Evolutionary conservation across 805 yeast species (phyloP), one percentile per base, ranked within the genome.

Genomic region (Ogataea siamensis): DNA sequence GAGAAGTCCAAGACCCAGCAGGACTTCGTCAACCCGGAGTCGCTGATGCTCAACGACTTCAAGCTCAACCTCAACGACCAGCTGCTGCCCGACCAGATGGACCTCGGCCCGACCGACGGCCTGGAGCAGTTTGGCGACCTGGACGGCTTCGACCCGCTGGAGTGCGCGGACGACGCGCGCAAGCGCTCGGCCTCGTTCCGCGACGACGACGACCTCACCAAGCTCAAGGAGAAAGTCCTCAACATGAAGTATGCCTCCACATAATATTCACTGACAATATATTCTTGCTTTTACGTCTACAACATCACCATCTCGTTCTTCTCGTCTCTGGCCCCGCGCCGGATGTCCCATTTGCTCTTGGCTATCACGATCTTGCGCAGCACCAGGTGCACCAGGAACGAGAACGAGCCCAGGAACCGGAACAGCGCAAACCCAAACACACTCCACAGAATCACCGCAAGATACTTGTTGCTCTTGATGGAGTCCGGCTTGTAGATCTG

Each of bases 401-500:
- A 73, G 27, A 78, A 53, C 0, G 97, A 86, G 2, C 98, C 99
- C 19, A 74, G 38, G 2, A 89, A 95, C 63, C 98, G 76, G 62
- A 88, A 74, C 5, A 78, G 65, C 0, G 98, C 83, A 51, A 93
- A 70, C 0, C 75, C 80, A 2, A 96, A 96, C 39, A 91, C 97
- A 7, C 91, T 74, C 97, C 97, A 89, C 43, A 93, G 68, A 51
- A 93, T 86, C 55, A 87, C 80, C 18, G 82, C 80, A 53, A 91
- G 67, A 58, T 93, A 93, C 38, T 74, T 75, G 67, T 93, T 89
- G 14, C 77, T 70, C 31, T 70, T 66, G 17, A 81, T 74, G 27
- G 83, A 74, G 36, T 79, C 80, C 2, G 89, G 75, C 6, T 72
- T 67, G 54, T 81, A 89, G 13, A 88, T 82, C 62, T 91, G 95